These are phyloP conservation scores for Calonectria ilicicola DNA, from an alignment of 2,329 filamentous ascomycete genomes.

Conservation along the genomic window DNA sequence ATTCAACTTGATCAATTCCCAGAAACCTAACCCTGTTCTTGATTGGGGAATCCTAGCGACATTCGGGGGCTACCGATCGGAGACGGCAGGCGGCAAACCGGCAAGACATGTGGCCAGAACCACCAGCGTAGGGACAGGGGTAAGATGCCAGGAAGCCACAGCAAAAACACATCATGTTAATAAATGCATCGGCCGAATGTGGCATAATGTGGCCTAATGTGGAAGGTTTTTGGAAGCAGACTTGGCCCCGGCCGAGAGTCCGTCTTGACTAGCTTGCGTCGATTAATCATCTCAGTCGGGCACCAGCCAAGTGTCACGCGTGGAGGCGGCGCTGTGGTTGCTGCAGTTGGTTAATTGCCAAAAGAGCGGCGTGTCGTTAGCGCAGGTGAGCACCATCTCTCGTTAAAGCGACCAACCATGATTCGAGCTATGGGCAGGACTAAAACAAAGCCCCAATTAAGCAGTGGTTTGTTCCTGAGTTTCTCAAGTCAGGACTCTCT, in stretches of 20 bases:
- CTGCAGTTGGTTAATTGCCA: not conserved
- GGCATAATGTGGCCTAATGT: slow-evolving; percentile 1
- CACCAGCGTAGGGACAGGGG: not conserved
- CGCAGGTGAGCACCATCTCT: not conserved
- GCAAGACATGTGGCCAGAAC: slow-evolving; percentile 7
- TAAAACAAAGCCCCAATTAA: slow-evolving; percentile 14
- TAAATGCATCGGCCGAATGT: not conserved
- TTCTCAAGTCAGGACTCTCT: not conserved
- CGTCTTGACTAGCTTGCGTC: not conserved
- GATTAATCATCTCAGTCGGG: not conserved
- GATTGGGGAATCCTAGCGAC: not conserved
- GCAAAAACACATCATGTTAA: slow-evolving; percentile 11
- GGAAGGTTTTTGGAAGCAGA: slow-evolving; percentile 3
- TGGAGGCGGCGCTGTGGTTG: not conserved
- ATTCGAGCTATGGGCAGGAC: not conserved
- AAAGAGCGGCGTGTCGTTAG: not conserved
- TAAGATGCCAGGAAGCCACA: not conserved
- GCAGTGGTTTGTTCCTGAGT: not conserved
- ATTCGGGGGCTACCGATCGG: not conserved
- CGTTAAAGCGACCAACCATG: not conserved
- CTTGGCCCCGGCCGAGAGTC: not conserved
- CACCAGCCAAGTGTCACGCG: not conserved
- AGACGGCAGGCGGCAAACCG: slow-evolving; percentile 1
- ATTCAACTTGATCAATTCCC: not conserved
- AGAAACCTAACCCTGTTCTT: not conserved